Evolutionary conservation across 2,329 filamentous ascomycete species (phyloP).

Genomic region (Byssochlamys sp.): DNA sequence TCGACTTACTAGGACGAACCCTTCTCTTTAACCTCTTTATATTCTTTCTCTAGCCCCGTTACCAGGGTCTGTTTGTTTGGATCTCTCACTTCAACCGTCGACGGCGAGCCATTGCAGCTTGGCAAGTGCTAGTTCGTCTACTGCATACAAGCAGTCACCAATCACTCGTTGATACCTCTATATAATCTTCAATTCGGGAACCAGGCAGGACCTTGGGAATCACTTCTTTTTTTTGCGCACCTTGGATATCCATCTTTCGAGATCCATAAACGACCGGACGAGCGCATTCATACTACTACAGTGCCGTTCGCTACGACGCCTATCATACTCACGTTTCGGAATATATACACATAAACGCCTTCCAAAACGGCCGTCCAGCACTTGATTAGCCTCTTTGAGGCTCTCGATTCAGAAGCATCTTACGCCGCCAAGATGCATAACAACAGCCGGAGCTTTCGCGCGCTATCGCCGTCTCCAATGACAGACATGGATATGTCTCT

Average conservation of each 20-base stretch:
- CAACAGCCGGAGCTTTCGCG: conserved; percentile 6
- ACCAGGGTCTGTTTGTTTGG: neutral
- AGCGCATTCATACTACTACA: neutral
- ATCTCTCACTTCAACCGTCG: neutral
- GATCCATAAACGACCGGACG: neutral
- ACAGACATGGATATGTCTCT: conserved; percentile 22
- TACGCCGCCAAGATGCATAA: conserved; percentile 5
- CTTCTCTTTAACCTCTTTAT: neutral
- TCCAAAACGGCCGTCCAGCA: conserved; percentile 11
- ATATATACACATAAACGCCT: neutral
- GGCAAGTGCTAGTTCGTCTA: conserved; percentile 5
- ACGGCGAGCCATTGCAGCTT: neutral
- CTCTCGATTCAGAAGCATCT: conserved; percentile 6
- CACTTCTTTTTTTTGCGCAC: neutral
- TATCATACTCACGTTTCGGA: neutral
- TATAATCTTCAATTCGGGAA: neutral
- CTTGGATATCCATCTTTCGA: neutral
- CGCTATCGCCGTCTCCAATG: conserved; percentile 14
- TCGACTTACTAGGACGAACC: neutral
- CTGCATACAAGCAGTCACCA: neutral
- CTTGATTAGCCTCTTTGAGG: conserved; percentile 14
- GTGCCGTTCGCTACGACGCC: conserved; percentile 4
- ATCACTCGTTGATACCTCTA: neutral
- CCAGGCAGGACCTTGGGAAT: neutral
- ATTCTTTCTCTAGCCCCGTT: neutral